Evolutionary conservation across 106 monocot genomes (phyloP).

Genomic region (Dactylorhiza incarnata): DNA sequence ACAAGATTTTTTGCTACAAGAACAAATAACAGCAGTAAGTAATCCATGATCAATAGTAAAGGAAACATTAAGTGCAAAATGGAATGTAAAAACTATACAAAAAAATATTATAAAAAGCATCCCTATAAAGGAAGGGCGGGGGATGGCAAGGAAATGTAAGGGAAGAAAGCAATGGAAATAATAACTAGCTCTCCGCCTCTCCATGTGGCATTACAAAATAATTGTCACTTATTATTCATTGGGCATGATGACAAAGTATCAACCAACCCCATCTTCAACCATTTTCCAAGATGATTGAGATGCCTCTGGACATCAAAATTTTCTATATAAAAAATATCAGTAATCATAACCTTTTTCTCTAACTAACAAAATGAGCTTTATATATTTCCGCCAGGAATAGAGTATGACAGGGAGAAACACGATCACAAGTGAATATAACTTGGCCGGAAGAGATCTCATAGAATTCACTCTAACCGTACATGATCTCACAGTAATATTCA

Average conservation of each 20-base stretch:
- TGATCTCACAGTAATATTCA: too few relatives aligned
- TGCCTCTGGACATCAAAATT: not conserved
- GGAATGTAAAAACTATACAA: not conserved
- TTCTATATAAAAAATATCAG: not conserved
- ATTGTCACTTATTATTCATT: not conserved
- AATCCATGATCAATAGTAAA: not conserved
- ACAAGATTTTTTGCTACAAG: slow-evolving; percentile 69
- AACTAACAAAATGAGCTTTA: not conserved
- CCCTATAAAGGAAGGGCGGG: not conserved
- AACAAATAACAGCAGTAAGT: slow-evolving; percentile 4
- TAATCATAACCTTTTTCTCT: not conserved
- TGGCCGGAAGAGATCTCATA: not conserved
- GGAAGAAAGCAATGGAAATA: not conserved
- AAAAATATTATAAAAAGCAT: not conserved
- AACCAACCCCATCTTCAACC: not conserved
- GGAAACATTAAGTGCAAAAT: not conserved
- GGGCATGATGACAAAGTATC: not conserved
- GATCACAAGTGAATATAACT: too few relatives aligned
- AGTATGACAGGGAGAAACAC: not conserved
- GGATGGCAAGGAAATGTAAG: not conserved
- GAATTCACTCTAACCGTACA: not conserved
- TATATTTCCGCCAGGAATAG: not conserved
- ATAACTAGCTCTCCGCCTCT: not conserved
- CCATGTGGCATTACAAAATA: not conserved
- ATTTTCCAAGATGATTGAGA: not conserved